Percentiles rank a stretch among this genome's conserved stretches.
phyloP scores from a whole-genome alignment of 2,329 filamentous ascomycete genomes.

The Fusarium chlamydosporum region DNA sequence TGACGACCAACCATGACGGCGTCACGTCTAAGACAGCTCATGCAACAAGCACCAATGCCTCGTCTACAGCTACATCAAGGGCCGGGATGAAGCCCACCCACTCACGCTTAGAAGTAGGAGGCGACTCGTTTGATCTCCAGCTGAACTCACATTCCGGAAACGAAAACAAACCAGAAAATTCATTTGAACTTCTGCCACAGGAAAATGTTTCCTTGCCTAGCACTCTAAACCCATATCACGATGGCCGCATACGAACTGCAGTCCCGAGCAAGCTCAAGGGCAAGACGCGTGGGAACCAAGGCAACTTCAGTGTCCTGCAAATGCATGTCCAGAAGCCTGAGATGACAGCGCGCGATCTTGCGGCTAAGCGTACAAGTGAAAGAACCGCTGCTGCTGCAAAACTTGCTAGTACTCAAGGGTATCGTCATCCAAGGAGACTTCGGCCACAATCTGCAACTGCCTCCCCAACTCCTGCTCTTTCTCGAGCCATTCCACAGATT shows the following conservation, averaged over 20 bases:
- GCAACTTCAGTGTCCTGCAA: constrained; percentile 75
- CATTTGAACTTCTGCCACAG: constrained; percentile 3
- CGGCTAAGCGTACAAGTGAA: constrained; percentile 73
- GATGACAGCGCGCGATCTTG: constrained; percentile 64
- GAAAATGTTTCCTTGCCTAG: constrained; percentile 1
- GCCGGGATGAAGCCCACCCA: constrained; percentile 2
- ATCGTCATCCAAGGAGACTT: constrained; percentile 65
- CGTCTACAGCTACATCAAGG: constrained; percentile 16
- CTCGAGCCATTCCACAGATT: background rate
- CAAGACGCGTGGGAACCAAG: constrained; percentile 68
- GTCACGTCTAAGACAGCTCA: constrained; percentile 6
- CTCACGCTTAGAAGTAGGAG: constrained; percentile 21
- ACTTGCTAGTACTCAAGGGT: constrained; percentile 67
- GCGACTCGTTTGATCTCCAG: constrained; percentile 25
- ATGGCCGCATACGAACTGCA: constrained; percentile 64
- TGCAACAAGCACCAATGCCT: constrained; percentile 10
- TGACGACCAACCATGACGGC: constrained; percentile 19
- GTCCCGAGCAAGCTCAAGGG: constrained; percentile 74
- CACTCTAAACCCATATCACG: constrained; percentile 45
- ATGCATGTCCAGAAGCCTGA: constrained; percentile 66
- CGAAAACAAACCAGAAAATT: constrained; percentile 5
- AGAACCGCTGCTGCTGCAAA: constrained; percentile 71
- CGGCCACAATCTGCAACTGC: constrained; percentile 53
- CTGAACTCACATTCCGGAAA: constrained; percentile 18
- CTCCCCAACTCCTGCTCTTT: background rate